Conservation (phyloP, 129 eudicot species). For the Dittrichia graveolens region DNA sequence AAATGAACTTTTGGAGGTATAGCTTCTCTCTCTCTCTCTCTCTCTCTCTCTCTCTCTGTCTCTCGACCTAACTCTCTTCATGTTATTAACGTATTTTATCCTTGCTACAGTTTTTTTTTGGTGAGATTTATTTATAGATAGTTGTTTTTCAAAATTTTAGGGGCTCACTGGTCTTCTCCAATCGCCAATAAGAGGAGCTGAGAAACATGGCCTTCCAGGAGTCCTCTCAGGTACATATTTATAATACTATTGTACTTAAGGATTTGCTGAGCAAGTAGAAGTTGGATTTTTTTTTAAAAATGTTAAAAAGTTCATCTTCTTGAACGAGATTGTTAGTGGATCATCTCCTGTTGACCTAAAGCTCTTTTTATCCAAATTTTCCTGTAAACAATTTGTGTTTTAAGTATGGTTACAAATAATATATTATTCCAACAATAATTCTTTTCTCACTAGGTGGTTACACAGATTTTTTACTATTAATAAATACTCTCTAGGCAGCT, state of each 20-base stretch:
- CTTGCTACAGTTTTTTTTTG: not conserved
- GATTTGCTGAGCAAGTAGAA: not conserved
- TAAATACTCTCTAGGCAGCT: not conserved
- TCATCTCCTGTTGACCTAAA: not conserved
- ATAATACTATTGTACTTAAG: not conserved
- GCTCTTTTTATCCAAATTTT: not conserved
- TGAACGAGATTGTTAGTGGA: not conserved
- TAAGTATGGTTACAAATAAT: not conserved
- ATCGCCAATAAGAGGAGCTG: conserved; percentile 95
- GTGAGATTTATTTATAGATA: not conserved
- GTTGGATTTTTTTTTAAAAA: not conserved
- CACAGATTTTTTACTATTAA: not conserved
- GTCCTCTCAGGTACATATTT: conserved; percentile 69
- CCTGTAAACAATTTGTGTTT: not conserved
- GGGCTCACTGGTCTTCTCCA: conserved; percentile 99
- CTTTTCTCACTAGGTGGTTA: not conserved
- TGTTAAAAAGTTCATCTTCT: not conserved
- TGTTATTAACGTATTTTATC: conserved; percentile 1
- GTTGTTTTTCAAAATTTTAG: conserved; percentile 29
- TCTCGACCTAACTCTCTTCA: not conserved
- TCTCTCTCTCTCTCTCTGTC: not conserved
- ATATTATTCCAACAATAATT: not conserved
- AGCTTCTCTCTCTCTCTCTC: not conserved
- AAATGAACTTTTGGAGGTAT: conserved; percentile 88
- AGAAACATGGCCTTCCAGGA: conserved; percentile 97